Evolutionary conservation across 495 filamentous ascomycete genomes (phyloP).

Genomic region (Bacidia rubella): DNA sequence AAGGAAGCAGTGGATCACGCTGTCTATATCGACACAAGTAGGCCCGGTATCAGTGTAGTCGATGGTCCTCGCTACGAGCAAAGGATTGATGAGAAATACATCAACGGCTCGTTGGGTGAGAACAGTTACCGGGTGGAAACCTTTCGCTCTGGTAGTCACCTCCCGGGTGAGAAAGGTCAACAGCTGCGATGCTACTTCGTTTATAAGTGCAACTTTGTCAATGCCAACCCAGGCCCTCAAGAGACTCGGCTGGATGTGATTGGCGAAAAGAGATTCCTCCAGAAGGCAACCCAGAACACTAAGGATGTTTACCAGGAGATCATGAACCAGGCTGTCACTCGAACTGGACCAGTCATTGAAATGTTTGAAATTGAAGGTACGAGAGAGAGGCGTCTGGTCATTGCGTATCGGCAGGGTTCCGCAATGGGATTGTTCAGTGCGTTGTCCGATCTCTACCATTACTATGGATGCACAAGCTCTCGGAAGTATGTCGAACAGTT

Average conservation of each 20-base stretch:
- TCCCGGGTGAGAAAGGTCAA: constrained; percentile 64
- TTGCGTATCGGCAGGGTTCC: constrained; percentile 85
- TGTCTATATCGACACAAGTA: constrained; percentile 95
- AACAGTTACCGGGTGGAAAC: constrained; percentile 87
- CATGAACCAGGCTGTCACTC: constrained; percentile 65
- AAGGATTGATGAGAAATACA: constrained; percentile 86
- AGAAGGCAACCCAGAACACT: constrained; percentile 92
- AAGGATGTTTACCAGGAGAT: constrained; percentile 88
- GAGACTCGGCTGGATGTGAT: constrained; percentile 87
- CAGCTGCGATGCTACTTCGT: constrained; percentile 96
- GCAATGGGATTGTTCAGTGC: constrained; percentile 92
- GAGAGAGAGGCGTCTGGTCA: constrained; percentile 80
- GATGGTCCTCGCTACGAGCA: constrained; percentile 82
- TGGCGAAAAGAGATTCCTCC: constrained; percentile 84
- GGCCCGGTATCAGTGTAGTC: constrained; percentile 61
- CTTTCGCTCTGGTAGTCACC: constrained; percentile 64
- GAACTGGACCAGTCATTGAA: constrained; percentile 91
- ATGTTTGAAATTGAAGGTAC: constrained; percentile 89
- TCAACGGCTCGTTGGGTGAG: constrained; percentile 52
- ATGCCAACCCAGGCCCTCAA: constrained; percentile 50
- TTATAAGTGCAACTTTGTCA: constrained; percentile 85
- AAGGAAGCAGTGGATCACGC: constrained; percentile 93
- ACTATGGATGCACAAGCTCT: constrained; percentile 91
- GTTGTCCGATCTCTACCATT: constrained; percentile 91
- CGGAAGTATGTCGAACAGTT: constrained; percentile 98